A percentile compares a stretch with the other conserved stretches of the same genome.
phyloP scores from a whole-genome alignment of 352 stramenopile species.

The Phytophthora tentaculata region DNA sequence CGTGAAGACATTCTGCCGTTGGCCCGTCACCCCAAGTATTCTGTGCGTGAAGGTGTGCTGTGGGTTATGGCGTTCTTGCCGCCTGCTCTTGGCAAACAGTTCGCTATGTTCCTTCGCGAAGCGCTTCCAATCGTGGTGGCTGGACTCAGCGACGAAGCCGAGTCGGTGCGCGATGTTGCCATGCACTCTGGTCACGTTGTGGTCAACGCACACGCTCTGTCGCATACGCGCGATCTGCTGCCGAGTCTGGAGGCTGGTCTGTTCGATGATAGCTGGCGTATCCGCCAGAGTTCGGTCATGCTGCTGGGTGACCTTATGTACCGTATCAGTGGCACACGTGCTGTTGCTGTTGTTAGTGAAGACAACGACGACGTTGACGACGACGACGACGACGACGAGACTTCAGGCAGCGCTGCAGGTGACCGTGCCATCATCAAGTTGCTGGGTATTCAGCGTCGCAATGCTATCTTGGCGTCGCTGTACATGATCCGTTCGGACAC shows the following conservation, averaged over 20 bases:
- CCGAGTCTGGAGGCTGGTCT: conserved; percentile 96
- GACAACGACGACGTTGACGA: conserved; percentile 87
- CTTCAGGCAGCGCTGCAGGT: conserved; percentile 79
- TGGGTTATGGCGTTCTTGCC: conserved; percentile 99
- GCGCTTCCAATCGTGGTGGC: conserved; percentile 97
- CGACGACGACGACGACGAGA: conserved; percentile 88
- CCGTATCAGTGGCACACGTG: conserved; percentile 97
- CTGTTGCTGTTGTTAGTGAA: conserved; percentile 57
- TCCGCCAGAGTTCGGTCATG: conserved; percentile 97
- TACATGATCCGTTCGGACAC: conserved; percentile 99
- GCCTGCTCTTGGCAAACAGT: conserved; percentile 93
- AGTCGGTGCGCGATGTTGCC: conserved; percentile 97
- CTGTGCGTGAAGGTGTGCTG: conserved; percentile 97
- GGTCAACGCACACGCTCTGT: conserved; percentile 96
- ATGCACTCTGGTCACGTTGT: conserved; percentile 98
- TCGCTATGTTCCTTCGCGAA: conserved; percentile 93
- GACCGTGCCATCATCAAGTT: conserved; percentile 90
- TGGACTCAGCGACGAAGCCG: conserved; percentile 98
- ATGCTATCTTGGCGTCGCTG: conserved; percentile 96
- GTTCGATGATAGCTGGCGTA: conserved; percentile 98
- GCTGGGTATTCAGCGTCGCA: conserved; percentile 94
- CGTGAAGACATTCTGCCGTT: conserved; percentile 97
- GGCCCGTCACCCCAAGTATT: conserved; percentile 92
- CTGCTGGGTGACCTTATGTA: conserved; percentile 97
- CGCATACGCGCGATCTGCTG: conserved; percentile 97